These are phyloP conservation scores for Coprinellus aureogranulatus DNA, from an alignment of 768 basidiomycete genomes.

Conservation along the genomic window DNA sequence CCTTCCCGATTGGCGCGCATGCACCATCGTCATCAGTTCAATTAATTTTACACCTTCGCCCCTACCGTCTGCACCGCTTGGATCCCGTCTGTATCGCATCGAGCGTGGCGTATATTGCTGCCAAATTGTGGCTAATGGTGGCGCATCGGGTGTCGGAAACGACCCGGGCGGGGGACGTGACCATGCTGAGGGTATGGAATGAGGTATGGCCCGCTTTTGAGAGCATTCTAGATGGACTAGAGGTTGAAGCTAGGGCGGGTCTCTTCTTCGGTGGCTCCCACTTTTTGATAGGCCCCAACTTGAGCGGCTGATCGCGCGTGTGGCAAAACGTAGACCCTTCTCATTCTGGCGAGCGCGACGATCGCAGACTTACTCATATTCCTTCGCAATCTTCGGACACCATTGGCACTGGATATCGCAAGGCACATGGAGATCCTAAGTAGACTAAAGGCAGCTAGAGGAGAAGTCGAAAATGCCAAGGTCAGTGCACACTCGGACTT, in stretches of 20 bases:
- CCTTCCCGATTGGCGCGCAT: no score
- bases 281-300: no score
- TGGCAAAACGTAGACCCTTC: slow-evolving; percentile 60
- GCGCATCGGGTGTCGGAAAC: slow-evolving; percentile 36
- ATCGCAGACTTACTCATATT: slow-evolving; percentile 67
- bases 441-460: slow-evolving; percentile 45
- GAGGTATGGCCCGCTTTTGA: slow-evolving; percentile 76
- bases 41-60: no score
- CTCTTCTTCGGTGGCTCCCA: slow-evolving; percentile 35
- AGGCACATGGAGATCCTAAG: slow-evolving; percentile 49
- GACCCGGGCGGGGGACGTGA: slow-evolving; percentile 26
- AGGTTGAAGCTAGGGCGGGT: slow-evolving; percentile 44
- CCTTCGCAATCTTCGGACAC: slow-evolving; percentile 51
- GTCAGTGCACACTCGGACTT: slow-evolving; percentile 32
- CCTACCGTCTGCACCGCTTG: no score
- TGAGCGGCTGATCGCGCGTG: no score
- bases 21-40: no score
- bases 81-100: no score
- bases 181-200: slow-evolving; percentile 60
- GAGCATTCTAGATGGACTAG: slow-evolving; percentile 46
- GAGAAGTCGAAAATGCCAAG: slow-evolving; percentile 52
- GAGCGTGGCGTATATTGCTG: slow-evolving; percentile 64
- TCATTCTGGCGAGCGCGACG: slow-evolving; percentile 55
- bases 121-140: slow-evolving; percentile 71
- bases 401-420: slow-evolving; percentile 55